Base-by-base conservation (phyloP, 768 basidiomycete species). In the Tephrocybe sp. region DNA sequence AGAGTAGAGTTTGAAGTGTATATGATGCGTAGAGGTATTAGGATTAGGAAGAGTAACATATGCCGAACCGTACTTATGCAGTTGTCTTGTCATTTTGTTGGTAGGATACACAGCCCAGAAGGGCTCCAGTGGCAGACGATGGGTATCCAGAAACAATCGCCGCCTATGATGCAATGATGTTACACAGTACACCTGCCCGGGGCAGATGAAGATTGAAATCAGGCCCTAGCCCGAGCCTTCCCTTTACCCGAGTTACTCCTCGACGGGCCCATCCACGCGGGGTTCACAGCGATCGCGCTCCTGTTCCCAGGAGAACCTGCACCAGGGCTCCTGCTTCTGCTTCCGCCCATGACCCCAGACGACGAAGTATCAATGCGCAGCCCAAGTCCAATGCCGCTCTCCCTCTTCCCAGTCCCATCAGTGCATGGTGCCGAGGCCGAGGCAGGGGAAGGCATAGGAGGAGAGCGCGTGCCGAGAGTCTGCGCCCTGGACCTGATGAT, bases 401-500 rank as follows among this genome's bases (percentile, higher is more conserved):
- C n/a, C n/a, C n/a, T 37, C 30, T 19, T 11, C 36, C 3, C 28
- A 39, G 6, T 4, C 8, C 30, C 2, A 9, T 13, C 6, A 6
- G 4, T 24, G 4, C 21, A 25, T 11, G 40, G 0, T 13, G 49
- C 1, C 11, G 43, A 2, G 18, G 18, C 12, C 18, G 13, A 24
- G 21, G 27, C 15, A 7, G 40, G 26, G 40, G 40, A 25, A 15
- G 45, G 24, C n/a, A 25, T 11, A 2, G 46, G 37, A 2, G 34
- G 25, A 3, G 34, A 11, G 9, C 27, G 42, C 1, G 44, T 42
- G 12, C 59, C 61, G 18, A 65, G 47, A 0, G 66, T 64, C 21
- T 61, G 52, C 4, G 64, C 66, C 1, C 66, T 49, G 1, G 52
- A 54, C 9, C 63, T 52, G 1, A 60, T 53, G 18, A 65, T 55